Percentiles rank a stretch among this genome's conserved stretches.
Evolutionary conservation across 108 stramenopile species (phyloP).

Genomic region (Nitzschia inconspicua): DNA sequence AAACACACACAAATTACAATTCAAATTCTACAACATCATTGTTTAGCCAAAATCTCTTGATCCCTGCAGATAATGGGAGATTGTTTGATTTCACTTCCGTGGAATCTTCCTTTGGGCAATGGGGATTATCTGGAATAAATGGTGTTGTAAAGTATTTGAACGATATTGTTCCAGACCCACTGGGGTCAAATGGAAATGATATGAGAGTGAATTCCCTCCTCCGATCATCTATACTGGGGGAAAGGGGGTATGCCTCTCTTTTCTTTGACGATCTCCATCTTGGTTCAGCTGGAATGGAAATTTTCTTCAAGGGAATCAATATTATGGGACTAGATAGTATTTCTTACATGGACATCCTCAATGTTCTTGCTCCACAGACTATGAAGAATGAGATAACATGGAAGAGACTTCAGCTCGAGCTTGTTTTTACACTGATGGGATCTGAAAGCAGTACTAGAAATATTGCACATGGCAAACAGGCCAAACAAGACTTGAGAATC

Average conservation of each 20-base stretch:
- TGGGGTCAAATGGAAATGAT: constrained; percentile 9
- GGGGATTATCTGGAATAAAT: constrained; percentile 42
- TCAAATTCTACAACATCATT: constrained; percentile 12
- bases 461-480: background rate
- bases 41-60: constrained; percentile 23
- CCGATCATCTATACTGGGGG: constrained; percentile 38
- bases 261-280: constrained; percentile 40
- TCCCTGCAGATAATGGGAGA: constrained; percentile 15
- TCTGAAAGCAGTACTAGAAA: background rate
- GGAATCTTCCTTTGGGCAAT: constrained; percentile 34
- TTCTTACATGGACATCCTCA: constrained; percentile 34
- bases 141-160: constrained; percentile 38
- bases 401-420: constrained; percentile 33
- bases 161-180: constrained; percentile 13
- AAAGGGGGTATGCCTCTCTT: constrained; percentile 36
- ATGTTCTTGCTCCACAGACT: constrained; percentile 40
- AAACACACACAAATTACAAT: constrained; percentile 19
- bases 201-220: constrained; percentile 46
- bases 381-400: constrained; percentile 43
- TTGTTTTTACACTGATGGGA: constrained; percentile 39
- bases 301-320: constrained; percentile 38
- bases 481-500: constrained; percentile 35
- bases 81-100: constrained; percentile 63
- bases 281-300: constrained; percentile 27
- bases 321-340: constrained; percentile 59